Percentiles rank a stretch among this genome's conserved stretches.
phyloP scores from a whole-genome alignment of 305 asterid species.

The Ilex paraguariensis region DNA sequence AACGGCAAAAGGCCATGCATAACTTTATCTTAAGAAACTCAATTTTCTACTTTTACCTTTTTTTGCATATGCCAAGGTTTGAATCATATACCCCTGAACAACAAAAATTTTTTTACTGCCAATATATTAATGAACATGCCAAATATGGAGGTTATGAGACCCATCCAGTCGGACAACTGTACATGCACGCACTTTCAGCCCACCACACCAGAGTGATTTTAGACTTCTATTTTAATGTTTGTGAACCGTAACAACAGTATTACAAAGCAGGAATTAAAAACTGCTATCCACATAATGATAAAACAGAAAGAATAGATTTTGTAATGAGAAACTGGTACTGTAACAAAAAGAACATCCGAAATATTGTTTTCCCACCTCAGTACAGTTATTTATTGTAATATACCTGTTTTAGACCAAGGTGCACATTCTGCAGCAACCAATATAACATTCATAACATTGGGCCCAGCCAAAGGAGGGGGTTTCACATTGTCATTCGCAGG shows the following conservation, averaged over 20 bases:
- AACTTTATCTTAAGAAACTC: too few species aligned
- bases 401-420: conserved; percentile 96
- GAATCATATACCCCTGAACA: too few species aligned
- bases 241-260: background rate
- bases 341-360: background rate
- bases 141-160: too few species aligned
- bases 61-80: too few species aligned
- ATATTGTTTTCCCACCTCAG: background rate
- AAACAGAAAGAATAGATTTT: background rate
- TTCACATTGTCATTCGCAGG: conserved; percentile 38
- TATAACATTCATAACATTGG: conserved; percentile 80
- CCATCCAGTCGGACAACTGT: too few species aligned
- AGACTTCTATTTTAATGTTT: background rate
- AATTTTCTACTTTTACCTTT: too few species aligned
- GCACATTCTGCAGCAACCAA: conserved; percentile 88
- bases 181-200: too few species aligned
- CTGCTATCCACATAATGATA: too few species aligned
- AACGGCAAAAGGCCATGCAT: too few species aligned
- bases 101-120: too few species aligned
- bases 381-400: background rate
- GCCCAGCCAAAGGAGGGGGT: conserved; percentile 92
- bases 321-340: background rate
- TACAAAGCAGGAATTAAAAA: background rate
- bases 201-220: too few species aligned
- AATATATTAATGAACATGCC: too few species aligned